Evolutionary conservation across 2,329 filamentous ascomycete species (phyloP), one percentile per base, ranked within the genome.

Genomic region (Beauveria scarabaeidicola): DNA sequence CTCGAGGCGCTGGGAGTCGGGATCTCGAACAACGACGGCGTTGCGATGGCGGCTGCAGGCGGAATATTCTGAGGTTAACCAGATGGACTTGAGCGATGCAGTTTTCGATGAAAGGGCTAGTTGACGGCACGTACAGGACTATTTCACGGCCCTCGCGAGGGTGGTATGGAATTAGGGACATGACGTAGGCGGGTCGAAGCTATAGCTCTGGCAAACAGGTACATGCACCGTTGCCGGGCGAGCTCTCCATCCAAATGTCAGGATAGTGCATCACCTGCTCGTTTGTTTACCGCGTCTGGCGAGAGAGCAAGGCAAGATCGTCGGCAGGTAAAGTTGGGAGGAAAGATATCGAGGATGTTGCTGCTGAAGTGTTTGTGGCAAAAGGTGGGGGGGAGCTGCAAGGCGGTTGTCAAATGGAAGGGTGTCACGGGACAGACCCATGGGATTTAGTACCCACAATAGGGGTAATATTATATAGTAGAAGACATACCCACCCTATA

Each of bases 21-120:
- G 89, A 74, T 99, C 93, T 69, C 90, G 92, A 41, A 97, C 86
- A 48, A 99, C 94, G 60, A 99, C 86, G 23, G 92, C 88, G 75
- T 96, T 91, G 69, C 90, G 89, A 72, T 97, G 91, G 63, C 93
- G 94, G 56, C 94, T 97, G 68, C 25, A 27, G 27, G 25, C 1
- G 36, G 36, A 4, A 11, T 19, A 50, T 52, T 3, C 13, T 25
- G 51, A 29, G 21, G 15, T 21, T 52, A 43, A 25, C 27, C 36
- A 23, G 29, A 55, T 21, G 17, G 29, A 10, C 38, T 17, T 4
- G 9, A 15, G n/a, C 25, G 11, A n/a, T 15, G 53, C 38, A 47
- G 5, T 10, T 25, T 3, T n/a, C 3, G 48, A 36, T 40, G 17
- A 27, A 11, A 10, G 17, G 15, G 17, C 23, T 11, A 15, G 48